Evolutionary conservation across 2,329 filamentous ascomycete species (phyloP).

Genomic region (Penicillium aurantiogriseum): DNA sequence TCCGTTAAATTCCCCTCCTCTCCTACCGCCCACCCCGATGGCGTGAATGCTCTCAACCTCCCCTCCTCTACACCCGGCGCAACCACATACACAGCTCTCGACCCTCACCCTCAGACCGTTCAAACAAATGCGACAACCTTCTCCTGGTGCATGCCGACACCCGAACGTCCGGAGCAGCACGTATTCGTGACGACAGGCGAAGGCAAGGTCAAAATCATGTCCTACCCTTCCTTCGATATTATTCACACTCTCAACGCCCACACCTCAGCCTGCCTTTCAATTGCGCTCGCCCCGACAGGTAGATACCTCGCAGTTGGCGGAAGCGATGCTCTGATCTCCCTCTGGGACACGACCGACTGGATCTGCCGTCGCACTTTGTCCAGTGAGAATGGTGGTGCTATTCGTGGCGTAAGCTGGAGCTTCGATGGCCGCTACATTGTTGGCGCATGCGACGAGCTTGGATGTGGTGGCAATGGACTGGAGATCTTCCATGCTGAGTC

Average conservation of each 20-base stretch:
- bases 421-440: constrained; percentile 51
- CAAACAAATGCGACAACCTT: constrained; percentile 52
- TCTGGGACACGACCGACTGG: constrained; percentile 54
- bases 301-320: constrained; percentile 51
- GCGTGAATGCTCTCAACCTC: constrained; percentile 6
- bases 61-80: constrained; percentile 18
- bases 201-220: constrained; percentile 49
- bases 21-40: constrained; percentile 30
- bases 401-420: constrained; percentile 51
- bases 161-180: constrained; percentile 39
- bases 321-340: constrained; percentile 50
- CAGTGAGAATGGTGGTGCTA: constrained; percentile 45
- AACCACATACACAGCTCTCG: constrained; percentile 40
- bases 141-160: constrained; percentile 42
- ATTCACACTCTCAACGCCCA: constrained; percentile 50
- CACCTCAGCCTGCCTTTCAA: constrained; percentile 49
- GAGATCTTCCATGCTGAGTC: constrained; percentile 53
- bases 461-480: constrained; percentile 43
- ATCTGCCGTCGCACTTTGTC: constrained; percentile 50
- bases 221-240: constrained; percentile 46
- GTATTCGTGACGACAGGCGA: constrained; percentile 51
- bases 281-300: constrained; percentile 47
- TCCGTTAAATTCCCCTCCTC: constrained; percentile 43
- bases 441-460: constrained; percentile 49
- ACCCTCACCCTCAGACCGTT: constrained; percentile 45